Evolutionary conservation across 176 grass and related monocot species (phyloP).

Genomic region (Urochloa ruziziensis): DNA sequence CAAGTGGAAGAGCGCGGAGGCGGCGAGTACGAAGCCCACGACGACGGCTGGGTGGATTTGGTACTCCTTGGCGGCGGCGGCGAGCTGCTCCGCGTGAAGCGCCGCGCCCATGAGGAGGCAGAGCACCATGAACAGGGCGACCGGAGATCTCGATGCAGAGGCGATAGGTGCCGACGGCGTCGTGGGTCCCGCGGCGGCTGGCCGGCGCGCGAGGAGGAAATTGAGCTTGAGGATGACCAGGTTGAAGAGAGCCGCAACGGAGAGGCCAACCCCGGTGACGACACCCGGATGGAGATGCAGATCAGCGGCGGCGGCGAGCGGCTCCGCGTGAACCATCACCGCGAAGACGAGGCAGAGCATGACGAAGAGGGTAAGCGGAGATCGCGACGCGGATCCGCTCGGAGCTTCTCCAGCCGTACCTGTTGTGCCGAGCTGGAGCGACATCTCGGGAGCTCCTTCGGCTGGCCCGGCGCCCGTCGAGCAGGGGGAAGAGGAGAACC

Average conservation of each 20-base stretch:
- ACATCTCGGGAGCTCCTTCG: too few species aligned
- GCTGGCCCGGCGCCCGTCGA: too few species aligned
- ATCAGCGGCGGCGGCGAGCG: too few species aligned
- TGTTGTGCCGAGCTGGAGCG: background rate
- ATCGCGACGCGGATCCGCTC: background rate
- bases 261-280: background rate
- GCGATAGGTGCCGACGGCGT: background rate
- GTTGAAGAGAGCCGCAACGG: background rate
- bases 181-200: background rate
- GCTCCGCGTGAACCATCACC: background rate
- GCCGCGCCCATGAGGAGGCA: background rate
- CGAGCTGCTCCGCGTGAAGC: background rate
- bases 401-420: background rate
- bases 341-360: background rate
- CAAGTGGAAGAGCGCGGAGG: background rate
- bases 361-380: background rate
- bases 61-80: background rate
- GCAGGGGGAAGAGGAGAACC: too few species aligned
- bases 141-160: background rate
- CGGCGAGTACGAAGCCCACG: background rate
- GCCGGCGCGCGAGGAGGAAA: background rate
- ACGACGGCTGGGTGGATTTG: background rate
- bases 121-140: background rate
- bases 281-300: background rate
- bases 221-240: background rate